Conservation (phyloP, 176 grass and related monocot species). For the Bromus sterilis region DNA sequence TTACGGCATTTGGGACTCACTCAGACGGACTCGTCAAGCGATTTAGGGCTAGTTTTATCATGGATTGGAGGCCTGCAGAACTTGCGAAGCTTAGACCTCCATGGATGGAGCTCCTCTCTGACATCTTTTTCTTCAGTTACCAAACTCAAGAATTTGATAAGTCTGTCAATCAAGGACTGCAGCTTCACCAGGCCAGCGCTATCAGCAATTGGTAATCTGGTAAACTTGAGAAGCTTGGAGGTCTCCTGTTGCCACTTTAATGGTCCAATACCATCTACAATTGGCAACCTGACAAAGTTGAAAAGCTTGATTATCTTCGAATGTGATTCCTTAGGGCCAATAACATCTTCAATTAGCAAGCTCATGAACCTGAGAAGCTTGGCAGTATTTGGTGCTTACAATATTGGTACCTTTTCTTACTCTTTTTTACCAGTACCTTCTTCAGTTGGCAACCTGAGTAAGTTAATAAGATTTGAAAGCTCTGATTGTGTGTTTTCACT, state of each 20-base stretch:
- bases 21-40: fast-evolving
- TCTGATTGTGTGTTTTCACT: neutral
- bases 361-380: neutral
- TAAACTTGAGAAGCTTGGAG: neutral
- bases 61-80: neutral
- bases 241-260: fast-evolving
- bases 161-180: fast-evolving
- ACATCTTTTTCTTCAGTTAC: neutral
- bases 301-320: neutral
- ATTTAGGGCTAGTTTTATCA: neutral
- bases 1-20: neutral
- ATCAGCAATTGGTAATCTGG: neutral
- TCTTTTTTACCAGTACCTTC: neutral
- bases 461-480: neutral
- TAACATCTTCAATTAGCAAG: neutral
- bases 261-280: neutral
- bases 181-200: neutral
- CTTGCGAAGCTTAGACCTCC: neutral
- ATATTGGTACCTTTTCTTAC: neutral
- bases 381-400: neutral
- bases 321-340: neutral
- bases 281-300: neutral
- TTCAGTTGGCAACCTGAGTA: neutral
- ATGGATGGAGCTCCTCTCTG: neutral
- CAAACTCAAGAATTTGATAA: neutral